Evolutionary conservation across 1,284 basidiomycete genomes (phyloP).

Genomic region (Somion occarium): DNA sequence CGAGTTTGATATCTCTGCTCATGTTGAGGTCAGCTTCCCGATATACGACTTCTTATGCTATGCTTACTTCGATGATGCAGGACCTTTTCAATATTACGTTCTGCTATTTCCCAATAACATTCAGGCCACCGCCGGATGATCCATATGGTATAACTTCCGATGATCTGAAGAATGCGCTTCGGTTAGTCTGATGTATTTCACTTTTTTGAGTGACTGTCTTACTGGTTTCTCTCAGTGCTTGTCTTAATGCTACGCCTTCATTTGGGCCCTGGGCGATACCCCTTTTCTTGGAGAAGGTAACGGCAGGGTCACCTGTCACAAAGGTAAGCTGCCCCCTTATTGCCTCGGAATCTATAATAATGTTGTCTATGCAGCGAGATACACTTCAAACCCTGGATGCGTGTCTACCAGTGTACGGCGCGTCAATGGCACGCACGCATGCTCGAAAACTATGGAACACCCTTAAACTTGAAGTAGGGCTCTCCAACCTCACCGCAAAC

Average conservation of each 20-base stretch:
- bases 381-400: slow-evolving; percentile 70
- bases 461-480: slow-evolving; percentile 79
- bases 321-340: slow-evolving; percentile 52
- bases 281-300: slow-evolving; percentile 90
- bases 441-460: slow-evolving; percentile 83
- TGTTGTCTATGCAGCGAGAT: slow-evolving; percentile 56
- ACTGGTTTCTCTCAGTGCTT: slow-evolving; percentile 30
- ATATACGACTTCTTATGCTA: background rate
- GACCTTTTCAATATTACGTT: slow-evolving; percentile 93
- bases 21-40: slow-evolving; percentile 63
- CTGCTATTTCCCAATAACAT: slow-evolving; percentile 99
- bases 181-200: slow-evolving; percentile 40
- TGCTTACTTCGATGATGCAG: slow-evolving; percentile 34
- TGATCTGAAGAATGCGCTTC: slow-evolving; percentile 75
- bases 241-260: slow-evolving; percentile 74
- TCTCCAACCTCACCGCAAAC: too few species aligned
- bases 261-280: slow-evolving; percentile 87
- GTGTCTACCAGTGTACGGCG: slow-evolving; percentile 83
- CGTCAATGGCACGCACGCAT: slow-evolving; percentile 51
- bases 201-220: background rate
- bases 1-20: slow-evolving; percentile 77
- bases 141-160: slow-evolving; percentile 91
- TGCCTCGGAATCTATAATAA: slow-evolving; percentile 1
- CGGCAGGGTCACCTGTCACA: slow-evolving; percentile 75
- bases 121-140: slow-evolving; percentile 91